Evolutionary conservation across 192 early-diverging fungal genomes (phyloP), one percentile per base, ranked within the genome.

Genomic region (Podila clonocystis): DNA sequence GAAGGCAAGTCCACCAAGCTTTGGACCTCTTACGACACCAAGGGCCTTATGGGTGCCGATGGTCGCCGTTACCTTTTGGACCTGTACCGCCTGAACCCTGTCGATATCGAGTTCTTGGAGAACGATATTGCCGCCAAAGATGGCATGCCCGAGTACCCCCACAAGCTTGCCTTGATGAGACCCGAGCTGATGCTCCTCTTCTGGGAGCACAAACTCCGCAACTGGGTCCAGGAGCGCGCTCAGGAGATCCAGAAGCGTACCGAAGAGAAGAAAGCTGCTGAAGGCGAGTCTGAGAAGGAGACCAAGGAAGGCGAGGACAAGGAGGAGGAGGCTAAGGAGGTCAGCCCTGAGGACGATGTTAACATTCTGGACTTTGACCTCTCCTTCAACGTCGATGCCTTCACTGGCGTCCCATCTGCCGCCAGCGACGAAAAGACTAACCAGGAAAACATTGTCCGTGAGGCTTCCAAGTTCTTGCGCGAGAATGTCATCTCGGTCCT

Each of bases 41-140:
- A 98, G 87, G 97, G 97, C 15, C 89, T 99, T 57, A 74, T 93
- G 24, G 96, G 97, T 50, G 91, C 90, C n/a, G 98, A 99, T 75
- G 92, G 93, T 12, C 92, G 97, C 84, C 88, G 92, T 41, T 99
- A 99, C 82, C 71, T 99, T 31, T 82, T 99, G 74, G 98, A 99
- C 84, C 86, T 98, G 61, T 97, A 94, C 86, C 92, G 98, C 48
- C 79, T 97, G 57, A 93, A 93, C 19, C 97, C 98, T 24, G 90
- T 95, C 52, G 98, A 99, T 83, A 87, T 95, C 61, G 91, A 91
- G 68, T 99, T 99, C 82, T 84, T 92, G 63, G 95, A 97, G 62
- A 82, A 82, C 36, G 92, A 91, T 70, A 87, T 89, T 58, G 57
- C 66, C n/a, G 87, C 87, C 48, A 90, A 84, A 65, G 84, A 90